Evolutionary conservation across 305 asterid species (phyloP), one percentile per base, ranked within the genome.

Genomic region (Nicotiana rustica): DNA sequence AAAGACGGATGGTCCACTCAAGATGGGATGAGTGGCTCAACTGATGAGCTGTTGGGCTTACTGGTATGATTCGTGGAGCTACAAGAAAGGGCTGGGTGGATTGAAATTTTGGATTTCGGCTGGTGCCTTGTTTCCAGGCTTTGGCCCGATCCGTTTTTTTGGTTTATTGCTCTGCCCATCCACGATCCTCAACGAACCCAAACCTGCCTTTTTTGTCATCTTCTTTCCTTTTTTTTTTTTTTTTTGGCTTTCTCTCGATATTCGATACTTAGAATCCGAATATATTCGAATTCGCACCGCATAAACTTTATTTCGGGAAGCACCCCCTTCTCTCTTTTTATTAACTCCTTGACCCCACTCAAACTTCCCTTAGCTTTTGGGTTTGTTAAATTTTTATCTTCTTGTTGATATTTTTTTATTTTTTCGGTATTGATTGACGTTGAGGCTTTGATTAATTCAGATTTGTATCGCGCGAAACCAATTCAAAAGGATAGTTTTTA

Each of bases 11-110:
- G 82, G 82, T 62, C 82, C 60, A 79, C 17, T 41, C 4, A 62
- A 79, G 17, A 60, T 38, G 75, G 41, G 82, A 79, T 79, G 67
- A 64, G 82, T 79, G 82, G 75, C 47, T n/a, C 0, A 59, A 60
- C 1, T 12, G 73, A 79, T 41, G 82, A 36, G 76, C 10, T 60
- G 82, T 47, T 66, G 60, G 71, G 71, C 25, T 56, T 41, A 79
- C 82, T 59, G 71, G 59, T 35, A 36, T 33, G 82, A 60, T 35
- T 78, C 82, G 82, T 78, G 82, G 60, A 79, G 82, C n/a, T 18
- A 60, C 73, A 19, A 36, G 29, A 79, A 62, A 79, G 82, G 69
- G 82, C 60, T 65, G 59, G 73, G 82, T 62, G 82, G 67, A 41
- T 7, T 71, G 38, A 12, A 17, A 57, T 10, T 60, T 59, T 18